These are phyloP conservation scores for Nannizziopsis arthrosporioides DNA, from an alignment of 2,329 filamentous ascomycete species.

Conservation along the genomic window DNA sequence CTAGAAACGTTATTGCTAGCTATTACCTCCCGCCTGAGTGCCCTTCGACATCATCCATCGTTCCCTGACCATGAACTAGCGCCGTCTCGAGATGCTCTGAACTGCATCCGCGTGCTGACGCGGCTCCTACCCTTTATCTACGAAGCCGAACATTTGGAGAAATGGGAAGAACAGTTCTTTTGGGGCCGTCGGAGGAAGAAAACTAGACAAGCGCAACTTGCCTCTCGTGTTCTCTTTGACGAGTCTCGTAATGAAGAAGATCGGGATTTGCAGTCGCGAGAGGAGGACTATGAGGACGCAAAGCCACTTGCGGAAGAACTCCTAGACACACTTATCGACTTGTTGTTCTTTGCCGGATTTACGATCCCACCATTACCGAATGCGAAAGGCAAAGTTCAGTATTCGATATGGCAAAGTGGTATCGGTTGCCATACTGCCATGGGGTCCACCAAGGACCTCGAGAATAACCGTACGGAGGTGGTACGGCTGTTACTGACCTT, in stretches of 20 bases:
- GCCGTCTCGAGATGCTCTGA: conserved; percentile 74
- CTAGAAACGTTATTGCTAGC: conserved; percentile 79
- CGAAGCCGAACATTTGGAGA: conserved; percentile 67
- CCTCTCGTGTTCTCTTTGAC: conserved; percentile 73
- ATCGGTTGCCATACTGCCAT: conserved; percentile 88
- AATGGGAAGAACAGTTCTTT: conserved; percentile 90
- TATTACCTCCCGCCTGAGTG: conserved; percentile 68
- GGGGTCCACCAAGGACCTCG: conserved; percentile 78
- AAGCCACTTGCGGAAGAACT: conserved; percentile 87
- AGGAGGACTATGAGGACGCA: conserved; percentile 62
- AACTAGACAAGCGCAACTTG: conserved; percentile 53
- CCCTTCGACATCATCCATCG: conserved; percentile 75
- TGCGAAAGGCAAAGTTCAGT: conserved; percentile 69
- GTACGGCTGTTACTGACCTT: conserved; percentile 74
- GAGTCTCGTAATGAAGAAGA: conserved; percentile 49
- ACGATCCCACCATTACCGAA: conserved; percentile 64
- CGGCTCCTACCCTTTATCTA: conserved; percentile 83
- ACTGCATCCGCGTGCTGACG: conserved; percentile 86
- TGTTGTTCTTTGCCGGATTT: conserved; percentile 85
- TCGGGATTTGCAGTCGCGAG: conserved; percentile 29
- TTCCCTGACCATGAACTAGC: conserved; percentile 81
- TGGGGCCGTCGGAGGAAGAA: conserved; percentile 66
- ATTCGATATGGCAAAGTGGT: conserved; percentile 95
- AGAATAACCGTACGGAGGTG: conserved; percentile 86
- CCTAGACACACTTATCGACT: conserved; percentile 75